Base-by-base conservation (phyloP, 1,284 basidiomycete species). In the Peniophora sp. region DNA sequence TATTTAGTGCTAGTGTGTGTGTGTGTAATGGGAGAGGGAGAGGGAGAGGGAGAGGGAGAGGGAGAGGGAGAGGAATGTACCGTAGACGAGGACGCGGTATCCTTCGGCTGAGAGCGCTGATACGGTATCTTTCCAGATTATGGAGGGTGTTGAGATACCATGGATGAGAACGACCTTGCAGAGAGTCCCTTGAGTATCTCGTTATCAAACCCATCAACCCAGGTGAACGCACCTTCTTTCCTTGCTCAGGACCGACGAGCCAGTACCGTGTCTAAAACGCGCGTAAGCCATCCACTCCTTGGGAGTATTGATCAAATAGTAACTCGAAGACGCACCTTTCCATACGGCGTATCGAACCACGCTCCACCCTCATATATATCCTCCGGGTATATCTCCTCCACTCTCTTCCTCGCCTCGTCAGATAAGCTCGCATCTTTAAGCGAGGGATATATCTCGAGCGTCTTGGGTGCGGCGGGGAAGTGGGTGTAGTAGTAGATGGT, bases 11-110 rank as follows among this genome's bases (percentile, higher is more conserved):
- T n/a, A n/a, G n/a, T n/a, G n/a, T n/a, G n/a, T n/a, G n/a, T n/a
- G n/a, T n/a, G n/a, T n/a, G n/a, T n/a, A n/a, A n/a, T n/a, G n/a
- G n/a, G n/a, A 55, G 14, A 38, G 16, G 12, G 36, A n/a, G 24
- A 22, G 45, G 14, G 25, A 35, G 49, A 53, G 32, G 27, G 51
- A 44, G 47, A 22, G 48, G 22, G 43, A 10, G 14, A 47, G 22
- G n/a, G 16, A 36, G 44, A 27, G 35, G 45, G 25, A 8, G 20
- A 5, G 46, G 46, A 36, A 58, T 63, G 47, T 49, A 85, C 85
- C 86, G 57, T 87, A 90, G 5, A 88, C 69, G 22, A 90, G 71
- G 49, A 90, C 80, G 50, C 83, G 81, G 68, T 78, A 85, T n/a
- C 86, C 86, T 53, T 67, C 70, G 9, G 73, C 66, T 14, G 77